Percentiles rank a stretch among this genome's conserved stretches.
These are phyloP conservation scores for Saccharomyces uvarum DNA, from an alignment of 1,139 yeast species.

Conservation along the genomic window DNA sequence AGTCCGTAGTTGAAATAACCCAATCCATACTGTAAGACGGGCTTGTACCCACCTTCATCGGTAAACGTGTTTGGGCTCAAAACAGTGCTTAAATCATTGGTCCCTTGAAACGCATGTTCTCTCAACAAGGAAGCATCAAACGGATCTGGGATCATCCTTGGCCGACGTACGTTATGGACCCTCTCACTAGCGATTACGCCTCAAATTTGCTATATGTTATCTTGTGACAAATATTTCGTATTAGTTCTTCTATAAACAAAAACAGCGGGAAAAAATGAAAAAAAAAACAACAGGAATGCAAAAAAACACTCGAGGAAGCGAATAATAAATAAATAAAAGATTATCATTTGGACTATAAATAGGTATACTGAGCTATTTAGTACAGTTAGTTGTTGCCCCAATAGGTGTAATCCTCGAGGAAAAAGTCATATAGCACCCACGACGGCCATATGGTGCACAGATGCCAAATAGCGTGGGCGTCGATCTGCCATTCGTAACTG, in stretches of 20 bases:
- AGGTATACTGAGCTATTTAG: background rate
- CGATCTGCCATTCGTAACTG: constrained; percentile 60
- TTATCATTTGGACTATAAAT: background rate
- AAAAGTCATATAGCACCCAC: constrained; percentile 33
- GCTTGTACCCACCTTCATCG: constrained; percentile 27
- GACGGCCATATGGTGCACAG: constrained; percentile 63
- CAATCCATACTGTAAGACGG: constrained; percentile 27
- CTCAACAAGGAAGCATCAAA: constrained; percentile 32
- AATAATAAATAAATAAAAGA: background rate
- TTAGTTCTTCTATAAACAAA: background rate
- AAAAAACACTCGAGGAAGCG: background rate
- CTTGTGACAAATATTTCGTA: background rate
- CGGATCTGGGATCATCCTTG: constrained; percentile 31
- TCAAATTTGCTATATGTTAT: background rate
- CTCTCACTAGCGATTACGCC: background rate
- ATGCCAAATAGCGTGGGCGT: constrained; percentile 95
- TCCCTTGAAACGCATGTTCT: constrained; percentile 33
- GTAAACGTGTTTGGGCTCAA: constrained; percentile 23
- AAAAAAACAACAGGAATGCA: background rate
- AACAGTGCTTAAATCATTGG: constrained; percentile 25
- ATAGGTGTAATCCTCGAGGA: constrained; percentile 28
- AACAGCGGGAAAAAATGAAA: background rate
- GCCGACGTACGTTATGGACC: background rate
- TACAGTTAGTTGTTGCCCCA: constrained; percentile 5
- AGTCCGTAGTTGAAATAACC: constrained; percentile 31